Evolutionary conservation across 805 yeast genomes (phyloP).

Genomic region (Ogataea paraovalis): DNA sequence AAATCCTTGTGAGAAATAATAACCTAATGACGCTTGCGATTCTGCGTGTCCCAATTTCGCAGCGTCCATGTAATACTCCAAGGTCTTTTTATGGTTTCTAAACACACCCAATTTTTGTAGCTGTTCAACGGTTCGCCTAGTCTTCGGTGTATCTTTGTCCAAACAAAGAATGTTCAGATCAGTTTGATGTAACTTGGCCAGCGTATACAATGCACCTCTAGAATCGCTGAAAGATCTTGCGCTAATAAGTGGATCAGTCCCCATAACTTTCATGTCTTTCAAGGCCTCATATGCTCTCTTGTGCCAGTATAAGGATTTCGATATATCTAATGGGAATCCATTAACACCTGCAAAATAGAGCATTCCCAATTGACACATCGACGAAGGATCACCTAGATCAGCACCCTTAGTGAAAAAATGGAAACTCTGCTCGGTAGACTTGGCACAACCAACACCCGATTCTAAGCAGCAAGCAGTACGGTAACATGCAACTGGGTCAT

Average conservation of each 20-base stretch:
- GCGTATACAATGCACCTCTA: constrained; percentile 31
- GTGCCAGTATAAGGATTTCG: constrained; percentile 27
- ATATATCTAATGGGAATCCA: constrained; percentile 27
- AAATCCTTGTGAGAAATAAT: constrained; percentile 66
- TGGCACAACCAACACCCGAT: constrained; percentile 52
- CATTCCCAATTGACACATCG: constrained; percentile 75
- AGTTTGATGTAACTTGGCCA: constrained; percentile 35
- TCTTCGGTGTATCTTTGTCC: constrained; percentile 27
- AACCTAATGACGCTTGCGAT: constrained; percentile 67
- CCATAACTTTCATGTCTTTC: constrained; percentile 24
- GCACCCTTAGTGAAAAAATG: constrained; percentile 59
- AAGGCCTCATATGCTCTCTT: constrained; percentile 25
- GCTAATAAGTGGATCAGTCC: constrained; percentile 31
- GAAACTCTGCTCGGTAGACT: constrained; percentile 44
- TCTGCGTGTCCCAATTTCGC: constrained; percentile 59
- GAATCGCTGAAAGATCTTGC: constrained; percentile 33
- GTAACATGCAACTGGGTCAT: constrained; percentile 60
- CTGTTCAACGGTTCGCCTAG: constrained; percentile 31
- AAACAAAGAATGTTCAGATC: constrained; percentile 30
- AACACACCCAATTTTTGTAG: constrained; percentile 29
- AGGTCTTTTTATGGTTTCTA: constrained; percentile 38
- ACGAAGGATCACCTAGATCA: constrained; percentile 52
- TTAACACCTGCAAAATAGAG: constrained; percentile 43
- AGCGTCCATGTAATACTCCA: constrained; percentile 52
- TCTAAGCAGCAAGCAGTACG: constrained; percentile 70